Percentiles rank a stretch among this genome's conserved stretches.
These are phyloP conservation scores for Elongisporangium anandrum DNA, from an alignment of 352 stramenopile genomes.

Conservation along the genomic window DNA sequence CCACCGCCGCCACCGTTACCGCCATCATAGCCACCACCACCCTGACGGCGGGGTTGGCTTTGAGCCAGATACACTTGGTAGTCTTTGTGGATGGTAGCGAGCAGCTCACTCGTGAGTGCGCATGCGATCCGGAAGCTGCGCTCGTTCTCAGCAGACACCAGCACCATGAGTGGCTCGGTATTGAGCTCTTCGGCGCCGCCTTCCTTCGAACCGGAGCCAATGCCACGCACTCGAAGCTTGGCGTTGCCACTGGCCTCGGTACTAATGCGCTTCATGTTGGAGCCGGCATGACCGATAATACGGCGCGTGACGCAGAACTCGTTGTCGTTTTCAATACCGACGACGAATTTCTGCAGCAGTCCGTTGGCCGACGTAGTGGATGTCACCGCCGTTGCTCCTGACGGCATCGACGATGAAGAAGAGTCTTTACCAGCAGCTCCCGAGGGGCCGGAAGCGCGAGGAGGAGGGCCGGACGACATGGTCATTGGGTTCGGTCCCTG, in stretches of 20 bases:
- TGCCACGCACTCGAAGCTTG: slow-evolving; percentile 82
- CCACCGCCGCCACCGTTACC: slow-evolving; percentile 10
- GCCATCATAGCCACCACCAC: slow-evolving; percentile 19
- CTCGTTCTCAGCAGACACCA: slow-evolving; percentile 84
- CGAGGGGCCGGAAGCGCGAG: slow-evolving; percentile 7
- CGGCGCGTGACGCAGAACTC: slow-evolving; percentile 82
- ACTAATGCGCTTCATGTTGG: slow-evolving; percentile 87
- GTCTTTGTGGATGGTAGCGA: slow-evolving; percentile 70
- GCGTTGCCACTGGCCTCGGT: slow-evolving; percentile 71
- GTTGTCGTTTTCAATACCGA: slow-evolving; percentile 84
- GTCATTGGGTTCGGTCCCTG: slow-evolving; percentile 15
- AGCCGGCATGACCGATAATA: slow-evolving; percentile 75
- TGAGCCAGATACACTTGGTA: slow-evolving; percentile 63
- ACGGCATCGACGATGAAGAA: not conserved
- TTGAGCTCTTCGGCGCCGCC: slow-evolving; percentile 48
- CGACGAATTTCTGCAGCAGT: slow-evolving; percentile 68
- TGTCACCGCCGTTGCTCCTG: not conserved
- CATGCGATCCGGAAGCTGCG: slow-evolving; percentile 79
- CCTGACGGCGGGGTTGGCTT: slow-evolving; percentile 24
- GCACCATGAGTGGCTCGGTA: slow-evolving; percentile 77
- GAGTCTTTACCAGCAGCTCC: slow-evolving; percentile 12
- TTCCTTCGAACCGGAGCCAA: slow-evolving; percentile 78
- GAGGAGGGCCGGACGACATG: slow-evolving; percentile 4
- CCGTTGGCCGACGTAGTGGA: slow-evolving; percentile 1
- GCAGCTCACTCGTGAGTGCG: slow-evolving; percentile 56